Evolutionary conservation across 331 rosid species (phyloP).

Genomic region (Quercus tomentella): DNA sequence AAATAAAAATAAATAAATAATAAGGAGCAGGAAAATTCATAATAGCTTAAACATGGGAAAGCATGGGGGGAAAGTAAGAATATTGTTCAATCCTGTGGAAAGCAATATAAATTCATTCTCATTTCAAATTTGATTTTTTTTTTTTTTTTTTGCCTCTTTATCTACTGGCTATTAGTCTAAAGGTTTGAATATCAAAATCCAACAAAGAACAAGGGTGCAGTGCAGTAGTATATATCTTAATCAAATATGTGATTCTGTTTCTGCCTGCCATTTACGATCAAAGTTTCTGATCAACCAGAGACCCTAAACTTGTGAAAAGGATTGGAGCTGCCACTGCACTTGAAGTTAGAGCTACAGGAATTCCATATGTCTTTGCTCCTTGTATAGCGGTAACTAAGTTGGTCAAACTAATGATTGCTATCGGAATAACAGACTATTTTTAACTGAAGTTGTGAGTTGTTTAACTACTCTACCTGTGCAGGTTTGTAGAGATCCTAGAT

Average conservation of each 20-base stretch:
- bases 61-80: not conserved
- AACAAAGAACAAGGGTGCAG: not conserved
- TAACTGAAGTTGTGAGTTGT: not conserved
- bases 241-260: not conserved
- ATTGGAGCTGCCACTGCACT: constrained; percentile 77
- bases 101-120: too few relatives aligned
- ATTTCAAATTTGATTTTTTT: too few relatives aligned
- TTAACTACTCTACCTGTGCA: not conserved
- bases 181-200: not conserved
- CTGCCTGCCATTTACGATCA: not conserved
- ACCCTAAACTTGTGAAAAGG: constrained; percentile 48
- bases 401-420: not conserved
- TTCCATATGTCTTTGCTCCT: constrained; percentile 62
- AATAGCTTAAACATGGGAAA: not conserved
- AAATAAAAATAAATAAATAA: too few relatives aligned
- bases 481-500: constrained; percentile 80
- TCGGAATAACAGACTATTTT: not conserved
- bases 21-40: not conserved
- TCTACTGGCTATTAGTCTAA: not conserved
- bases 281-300: constrained; percentile 29
- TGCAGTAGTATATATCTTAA: not conserved
- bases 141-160: too few relatives aligned
- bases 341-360: constrained; percentile 77
- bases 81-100: too few relatives aligned
- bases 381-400: constrained; percentile 51